Evolutionary conservation across 1,284 basidiomycete species (phyloP).

Genomic region (Trametes versicolor): DNA sequence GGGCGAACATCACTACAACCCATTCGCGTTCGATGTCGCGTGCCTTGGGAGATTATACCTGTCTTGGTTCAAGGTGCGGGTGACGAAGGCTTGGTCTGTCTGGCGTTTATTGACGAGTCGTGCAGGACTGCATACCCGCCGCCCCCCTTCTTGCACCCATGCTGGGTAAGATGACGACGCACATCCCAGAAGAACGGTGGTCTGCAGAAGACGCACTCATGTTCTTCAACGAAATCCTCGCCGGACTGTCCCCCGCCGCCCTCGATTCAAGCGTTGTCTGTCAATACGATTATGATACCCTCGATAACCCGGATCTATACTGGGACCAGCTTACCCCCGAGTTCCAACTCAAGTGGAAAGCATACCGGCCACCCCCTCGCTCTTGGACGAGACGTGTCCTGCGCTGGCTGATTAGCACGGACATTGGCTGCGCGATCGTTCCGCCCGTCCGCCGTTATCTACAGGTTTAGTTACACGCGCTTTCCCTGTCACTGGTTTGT

Average conservation of each 20-base stretch:
- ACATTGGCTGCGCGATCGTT: not conserved
- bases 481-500: not conserved
- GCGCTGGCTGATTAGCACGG: not conserved
- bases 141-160: slow-evolving; percentile 15
- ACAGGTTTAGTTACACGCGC: not conserved
- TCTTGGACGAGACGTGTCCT: not conserved
- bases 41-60: slow-evolving; percentile 19
- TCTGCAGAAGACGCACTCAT: slow-evolving; percentile 16
- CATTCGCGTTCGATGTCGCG: slow-evolving; percentile 24
- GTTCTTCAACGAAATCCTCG: not conserved
- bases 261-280: not conserved
- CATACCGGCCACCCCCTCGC: not conserved
- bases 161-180: slow-evolving; percentile 26
- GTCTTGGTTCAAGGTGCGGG: slow-evolving; percentile 3
- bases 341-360: not conserved
- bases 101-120: not conserved
- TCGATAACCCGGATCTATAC: slow-evolving; percentile 1
- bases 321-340: not conserved
- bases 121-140: not conserved
- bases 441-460: not conserved
- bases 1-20: slow-evolving; percentile 16
- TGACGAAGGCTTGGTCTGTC: not conserved
- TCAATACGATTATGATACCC: not conserved
- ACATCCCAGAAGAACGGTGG: slow-evolving; percentile 12
- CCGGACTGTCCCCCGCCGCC: not conserved